Conservation (phyloP, 176 grass and related monocot species). For the Tillandsia leiboldiana region DNA sequence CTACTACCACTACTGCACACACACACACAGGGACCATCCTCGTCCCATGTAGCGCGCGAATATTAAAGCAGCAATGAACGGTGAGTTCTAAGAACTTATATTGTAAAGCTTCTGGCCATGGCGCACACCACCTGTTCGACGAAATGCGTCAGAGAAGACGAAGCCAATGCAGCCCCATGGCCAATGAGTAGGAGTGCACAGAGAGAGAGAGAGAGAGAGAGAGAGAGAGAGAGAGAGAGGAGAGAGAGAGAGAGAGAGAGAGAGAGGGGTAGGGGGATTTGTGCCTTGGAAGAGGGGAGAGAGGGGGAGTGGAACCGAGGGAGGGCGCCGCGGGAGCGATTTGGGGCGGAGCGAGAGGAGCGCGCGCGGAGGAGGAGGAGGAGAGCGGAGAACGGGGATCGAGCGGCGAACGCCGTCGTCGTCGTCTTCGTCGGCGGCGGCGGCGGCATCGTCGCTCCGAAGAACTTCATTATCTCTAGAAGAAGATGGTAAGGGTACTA, state of each 20-base stretch:
- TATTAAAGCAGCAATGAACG: too few species aligned
- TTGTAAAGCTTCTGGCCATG: too few species aligned
- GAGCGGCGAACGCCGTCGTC: too few species aligned
- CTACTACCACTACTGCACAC: neutral
- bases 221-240: slow-evolving; percentile 19
- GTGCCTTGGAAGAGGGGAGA: slow-evolving; percentile 55
- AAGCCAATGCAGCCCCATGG: neutral
- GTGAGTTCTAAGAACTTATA: too few species aligned
- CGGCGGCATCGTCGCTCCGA: too few species aligned
- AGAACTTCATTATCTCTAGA: too few species aligned
- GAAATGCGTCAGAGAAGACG: slow-evolving; percentile 27
- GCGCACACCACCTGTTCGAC: slow-evolving; percentile 25
- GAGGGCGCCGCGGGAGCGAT: slow-evolving; percentile 53
- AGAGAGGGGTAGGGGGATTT: neutral
- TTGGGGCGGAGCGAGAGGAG: slow-evolving; percentile 22
- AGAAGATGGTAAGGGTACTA: too few species aligned
- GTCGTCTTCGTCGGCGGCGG: too few species aligned
- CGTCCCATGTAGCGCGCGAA: too few species aligned
- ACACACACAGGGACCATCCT: neutral
- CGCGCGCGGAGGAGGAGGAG: slow-evolving; percentile 24
- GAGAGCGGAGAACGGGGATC: neutral
- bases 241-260: slow-evolving; percentile 45
- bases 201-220: slow-evolving; percentile 17
- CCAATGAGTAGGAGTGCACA: neutral
- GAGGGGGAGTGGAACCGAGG: slow-evolving; percentile 65